Evolutionary conservation across 2,329 filamentous ascomycete genomes (phyloP).

Genomic region (Ilyonectria destructans): DNA sequence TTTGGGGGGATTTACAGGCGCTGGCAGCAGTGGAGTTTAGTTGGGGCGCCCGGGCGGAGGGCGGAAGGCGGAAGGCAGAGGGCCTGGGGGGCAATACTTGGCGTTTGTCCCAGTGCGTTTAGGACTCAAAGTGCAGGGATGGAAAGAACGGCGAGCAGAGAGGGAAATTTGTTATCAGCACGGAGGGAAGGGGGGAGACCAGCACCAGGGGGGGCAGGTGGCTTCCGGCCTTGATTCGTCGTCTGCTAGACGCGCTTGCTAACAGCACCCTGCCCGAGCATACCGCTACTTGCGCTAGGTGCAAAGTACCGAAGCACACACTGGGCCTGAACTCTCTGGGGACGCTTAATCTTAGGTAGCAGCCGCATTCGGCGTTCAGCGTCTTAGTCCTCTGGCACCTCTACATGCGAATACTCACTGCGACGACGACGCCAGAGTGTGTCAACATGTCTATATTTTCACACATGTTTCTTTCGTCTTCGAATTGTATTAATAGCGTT

Average conservation of each 20-base stretch:
- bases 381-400: neutral
- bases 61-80: slow-evolving; percentile 34
- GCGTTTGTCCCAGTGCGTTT: slow-evolving; percentile 33
- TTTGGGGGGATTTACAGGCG: slow-evolving; percentile 43
- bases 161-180: slow-evolving; percentile 36
- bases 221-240: slow-evolving; percentile 17
- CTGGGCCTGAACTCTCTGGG: neutral
- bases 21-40: slow-evolving; percentile 45
- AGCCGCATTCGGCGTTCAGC: neutral
- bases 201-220: slow-evolving; percentile 7
- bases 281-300: slow-evolving; percentile 36
- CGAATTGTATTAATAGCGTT: neutral
- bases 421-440: neutral
- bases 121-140: slow-evolving; percentile 3
- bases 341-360: neutral
- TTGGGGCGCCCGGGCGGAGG: slow-evolving; percentile 33
- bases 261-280: slow-evolving; percentile 36
- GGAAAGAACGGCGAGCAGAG: slow-evolving; percentile 18
- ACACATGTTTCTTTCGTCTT: neutral
- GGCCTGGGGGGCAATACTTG: slow-evolving; percentile 22
- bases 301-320: neutral
- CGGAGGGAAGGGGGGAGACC: slow-evolving; percentile 22
- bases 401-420: neutral
- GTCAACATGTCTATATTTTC: neutral
- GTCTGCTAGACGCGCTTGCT: slow-evolving; percentile 36